Percentiles rank a stretch among this genome's conserved stretches.
Conservation (phyloP, 352 stramenopile genomes). For the Phytophthora uliginosa region DNA sequence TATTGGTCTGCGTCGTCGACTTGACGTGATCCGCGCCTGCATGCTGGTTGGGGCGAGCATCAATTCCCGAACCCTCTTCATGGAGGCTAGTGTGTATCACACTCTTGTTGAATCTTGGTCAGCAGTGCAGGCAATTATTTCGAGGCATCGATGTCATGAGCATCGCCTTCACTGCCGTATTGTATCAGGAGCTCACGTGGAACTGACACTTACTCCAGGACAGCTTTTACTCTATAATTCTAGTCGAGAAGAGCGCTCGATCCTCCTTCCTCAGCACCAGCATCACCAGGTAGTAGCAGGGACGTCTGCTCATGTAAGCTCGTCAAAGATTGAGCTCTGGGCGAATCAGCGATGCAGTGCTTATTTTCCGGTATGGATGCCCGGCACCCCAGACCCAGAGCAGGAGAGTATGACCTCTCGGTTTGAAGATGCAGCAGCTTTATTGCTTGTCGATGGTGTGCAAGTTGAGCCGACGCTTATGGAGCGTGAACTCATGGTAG, state of each 20-base stretch:
- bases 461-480: constrained; percentile 66
- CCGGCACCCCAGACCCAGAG: constrained; percentile 55
- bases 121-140: constrained; percentile 31
- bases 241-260: constrained; percentile 35
- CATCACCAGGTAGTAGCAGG: constrained; percentile 25
- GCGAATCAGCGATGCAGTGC: constrained; percentile 57
- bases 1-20: constrained; percentile 49
- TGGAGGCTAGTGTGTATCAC: constrained; percentile 67
- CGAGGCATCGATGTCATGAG: constrained; percentile 55
- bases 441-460: constrained; percentile 65
- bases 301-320: constrained; percentile 26
- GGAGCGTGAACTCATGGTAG: constrained; percentile 69
- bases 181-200: constrained; percentile 40
- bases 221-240: constrained; percentile 46
- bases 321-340: constrained; percentile 49
- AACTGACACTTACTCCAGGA: constrained; percentile 54
- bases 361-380: constrained; percentile 74
- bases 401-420: constrained; percentile 73
- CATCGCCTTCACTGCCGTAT: constrained; percentile 62
- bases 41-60: constrained; percentile 62
- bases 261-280: constrained; percentile 35
- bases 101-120: constrained; percentile 55
- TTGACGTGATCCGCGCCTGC: constrained; percentile 62
- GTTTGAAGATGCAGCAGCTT: constrained; percentile 57
- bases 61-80: constrained; percentile 75